Evolutionary conservation across 441 rosid species (phyloP), one percentile per base, ranked within the genome.

Genomic region (Capsella rubella): DNA sequence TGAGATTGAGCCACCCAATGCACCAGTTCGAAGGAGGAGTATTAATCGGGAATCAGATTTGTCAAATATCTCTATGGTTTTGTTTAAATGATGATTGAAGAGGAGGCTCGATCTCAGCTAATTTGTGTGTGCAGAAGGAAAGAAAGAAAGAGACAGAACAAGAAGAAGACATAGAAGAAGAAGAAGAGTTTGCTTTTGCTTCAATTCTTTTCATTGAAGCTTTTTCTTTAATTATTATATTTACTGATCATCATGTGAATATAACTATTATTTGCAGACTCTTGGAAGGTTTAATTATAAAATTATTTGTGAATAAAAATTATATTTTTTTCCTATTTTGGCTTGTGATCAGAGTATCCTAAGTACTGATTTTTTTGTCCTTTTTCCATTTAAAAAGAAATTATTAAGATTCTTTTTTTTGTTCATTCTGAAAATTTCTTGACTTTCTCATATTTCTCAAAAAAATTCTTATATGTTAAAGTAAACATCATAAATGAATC

Each of bases 181-280:
- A 18, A 1, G 25, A 29, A 34, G 46, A 42, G 47, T 75, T 75
- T 53, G 50, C 5, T 47, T 64, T 46, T 15, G 54, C 56, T 64
- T 47, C 71, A 16, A 54, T 54, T 37, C 74, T 70, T 55, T 39
- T 76, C 54, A 63, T 29, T 47, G 67, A 69, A 69, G 79, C 18
- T 55, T 34, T 54, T 60, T 21, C 25, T 21, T 8, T 35, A 34
- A 34, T 37, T 31, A 67, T 15, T 75, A 35, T 75, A 54, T 62
- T 53, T 54, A 75, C 55, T 71, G 62, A 64, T 71, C 67, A 76
- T 76, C 67, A 77, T 77, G 76, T 77, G 80, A 58, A 77, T 77
- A 77, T 65, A 71, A 77, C 72, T 51, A 51, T 71, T 57, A 71
- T 71, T 71, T 64, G 60, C 64, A 53, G 64, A 42, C 11, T 59